Base-by-base conservation (phyloP, 2,329 filamentous ascomycete species). In the Stromatinia cepivora region DNA sequence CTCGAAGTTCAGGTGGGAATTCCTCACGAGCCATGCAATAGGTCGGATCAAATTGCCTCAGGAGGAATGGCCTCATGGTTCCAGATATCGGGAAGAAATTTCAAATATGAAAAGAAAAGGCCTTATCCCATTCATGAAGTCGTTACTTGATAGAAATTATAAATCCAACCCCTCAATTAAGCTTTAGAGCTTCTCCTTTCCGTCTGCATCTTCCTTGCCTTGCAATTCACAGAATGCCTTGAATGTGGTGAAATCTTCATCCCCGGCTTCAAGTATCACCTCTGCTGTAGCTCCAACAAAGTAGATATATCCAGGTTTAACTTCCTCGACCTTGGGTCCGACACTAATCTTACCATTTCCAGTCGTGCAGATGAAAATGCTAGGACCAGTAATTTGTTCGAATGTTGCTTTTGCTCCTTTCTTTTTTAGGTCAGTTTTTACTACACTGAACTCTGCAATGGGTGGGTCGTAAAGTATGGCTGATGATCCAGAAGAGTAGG, bases 361-460 rank as follows among this genome's bases (percentile, higher is more conserved):
- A 56, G 85, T 84, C 0, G 94, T 98, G 81, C 93, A 97, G 71
- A 99, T 95, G 73, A 98, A 80, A 75, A 99, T 93, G 79, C 93
- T 97, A 0, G 95, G 95, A 0, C 95, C 95, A 9, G 91, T 88
- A 62, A 99, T 87, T 0, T 88, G 85, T 72, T 97, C 94, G 76
- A 99, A 97, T 0, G 92, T 97, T 0, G 88, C 93, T 81, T 97
- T 97, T 42, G 92, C 88, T 3, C 89, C 91, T 0, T 84, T 80
- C 25, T 84, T 84, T 73, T 90, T 90, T 48, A 99, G 83, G 15
- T 91, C 87, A 0, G 92, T 91, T 76, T 92, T 90, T 59, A 97
- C 88, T 22, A 99, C 94, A 73, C 89, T 91, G 80, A 99, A 99
- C 79, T 99, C 95, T 66, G 97, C 92, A 72, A 99, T 99, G 0